Evolutionary conservation across 2,329 filamentous ascomycete species (phyloP).

Genomic region (Phialocephala sp.): DNA sequence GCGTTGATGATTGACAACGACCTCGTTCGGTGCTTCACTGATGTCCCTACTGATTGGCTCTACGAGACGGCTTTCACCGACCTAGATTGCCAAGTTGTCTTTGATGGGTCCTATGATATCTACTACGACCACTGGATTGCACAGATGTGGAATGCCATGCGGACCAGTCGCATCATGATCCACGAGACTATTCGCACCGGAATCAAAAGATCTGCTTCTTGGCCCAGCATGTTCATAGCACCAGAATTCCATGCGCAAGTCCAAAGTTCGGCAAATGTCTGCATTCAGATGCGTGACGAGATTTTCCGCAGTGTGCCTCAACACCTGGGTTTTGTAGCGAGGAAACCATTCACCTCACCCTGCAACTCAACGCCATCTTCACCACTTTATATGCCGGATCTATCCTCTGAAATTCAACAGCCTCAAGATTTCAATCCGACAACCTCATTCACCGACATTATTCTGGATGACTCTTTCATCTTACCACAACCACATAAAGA

Average conservation of each 20-base stretch:
- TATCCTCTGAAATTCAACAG: not conserved
- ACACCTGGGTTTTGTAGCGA: conserved; percentile 18
- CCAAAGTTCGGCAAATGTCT: conserved; percentile 21
- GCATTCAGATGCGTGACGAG: conserved; percentile 28
- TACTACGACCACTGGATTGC: conserved; percentile 14
- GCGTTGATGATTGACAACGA: conserved; percentile 25
- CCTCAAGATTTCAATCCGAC: not conserved
- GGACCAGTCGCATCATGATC: conserved; percentile 22
- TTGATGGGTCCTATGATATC: conserved; percentile 13
- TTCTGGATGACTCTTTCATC: not conserved
- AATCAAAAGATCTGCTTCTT: conserved; percentile 18
- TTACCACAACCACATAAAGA: not conserved
- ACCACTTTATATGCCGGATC: not conserved
- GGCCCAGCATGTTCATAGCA: conserved; percentile 19
- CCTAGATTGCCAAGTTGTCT: conserved; percentile 20
- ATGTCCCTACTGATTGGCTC: conserved; percentile 29
- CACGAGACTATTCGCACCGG: conserved; percentile 30
- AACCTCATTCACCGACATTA: conserved; percentile 1
- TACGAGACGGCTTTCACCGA: conserved; percentile 29
- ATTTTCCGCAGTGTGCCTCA: conserved; percentile 33
- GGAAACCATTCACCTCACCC: conserved; percentile 22
- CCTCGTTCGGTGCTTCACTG: conserved; percentile 18
- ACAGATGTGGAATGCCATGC: conserved; percentile 14
- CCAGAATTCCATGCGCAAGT: conserved; percentile 18
- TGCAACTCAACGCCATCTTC: not conserved